Percentiles rank a stretch among this genome's conserved stretches.
phyloP scores from a whole-genome alignment of 2,329 filamentous ascomycete species.

The Hirsutella thompsonii region DNA sequence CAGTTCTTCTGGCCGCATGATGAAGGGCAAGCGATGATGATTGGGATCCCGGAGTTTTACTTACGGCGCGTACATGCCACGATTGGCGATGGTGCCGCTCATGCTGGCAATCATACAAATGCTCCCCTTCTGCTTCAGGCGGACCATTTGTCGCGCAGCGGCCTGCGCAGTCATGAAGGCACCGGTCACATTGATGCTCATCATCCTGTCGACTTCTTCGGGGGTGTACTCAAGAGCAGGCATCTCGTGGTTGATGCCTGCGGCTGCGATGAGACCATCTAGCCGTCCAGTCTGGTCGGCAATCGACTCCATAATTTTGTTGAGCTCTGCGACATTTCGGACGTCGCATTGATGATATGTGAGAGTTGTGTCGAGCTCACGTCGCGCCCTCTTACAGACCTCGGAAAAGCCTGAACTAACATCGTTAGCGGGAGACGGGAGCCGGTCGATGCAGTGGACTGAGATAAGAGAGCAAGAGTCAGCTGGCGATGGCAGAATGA shows the following conservation, averaged over 20 bases:
- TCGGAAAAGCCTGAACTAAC: conserved; percentile 45
- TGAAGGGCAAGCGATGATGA: not conserved
- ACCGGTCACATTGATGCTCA: conserved; percentile 79
- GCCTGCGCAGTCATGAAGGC: conserved; percentile 78
- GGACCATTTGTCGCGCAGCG: conserved; percentile 64
- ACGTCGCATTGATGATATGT: conserved; percentile 74
- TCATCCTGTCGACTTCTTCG: conserved; percentile 62
- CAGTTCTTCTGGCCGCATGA: not conserved
- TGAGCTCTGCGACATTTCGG: conserved; percentile 54
- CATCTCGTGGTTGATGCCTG: conserved; percentile 70
- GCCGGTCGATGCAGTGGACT: conserved; percentile 56
- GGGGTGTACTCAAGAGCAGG: conserved; percentile 70
- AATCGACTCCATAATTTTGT: conserved; percentile 55
- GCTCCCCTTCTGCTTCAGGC: conserved; percentile 43
- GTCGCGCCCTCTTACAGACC: conserved; percentile 48
- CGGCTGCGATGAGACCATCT: conserved; percentile 63
- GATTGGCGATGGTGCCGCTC: conserved; percentile 55
- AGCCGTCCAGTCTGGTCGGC: conserved; percentile 57
- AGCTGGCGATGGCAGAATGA: not conserved
- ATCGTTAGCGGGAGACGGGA: conserved; percentile 34
- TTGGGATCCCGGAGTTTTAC: conserved; percentile 11
- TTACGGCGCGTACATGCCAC: conserved; percentile 46
- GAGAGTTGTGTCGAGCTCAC: conserved; percentile 53
- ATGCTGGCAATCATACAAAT: conserved; percentile 59
- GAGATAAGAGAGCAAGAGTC: not conserved